phyloP scores from a whole-genome alignment of 805 yeast genomes.

The Trichomonascus vanleenenianus region DNA sequence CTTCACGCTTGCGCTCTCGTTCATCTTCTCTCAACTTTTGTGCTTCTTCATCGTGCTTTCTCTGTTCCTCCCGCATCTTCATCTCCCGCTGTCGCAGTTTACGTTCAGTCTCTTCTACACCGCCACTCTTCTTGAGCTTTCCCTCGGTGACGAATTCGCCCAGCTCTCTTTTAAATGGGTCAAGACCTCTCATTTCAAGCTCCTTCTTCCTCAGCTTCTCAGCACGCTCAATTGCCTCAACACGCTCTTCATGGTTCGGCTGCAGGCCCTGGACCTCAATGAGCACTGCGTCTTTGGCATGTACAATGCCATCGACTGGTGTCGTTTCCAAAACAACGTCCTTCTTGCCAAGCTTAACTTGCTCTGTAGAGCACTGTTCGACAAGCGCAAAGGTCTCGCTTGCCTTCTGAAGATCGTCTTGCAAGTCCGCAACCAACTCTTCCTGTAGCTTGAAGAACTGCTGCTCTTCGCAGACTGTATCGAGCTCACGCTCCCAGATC shows the following conservation, averaged over 20 bases:
- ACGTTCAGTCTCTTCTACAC: constrained; percentile 79
- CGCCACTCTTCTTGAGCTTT: constrained; percentile 75
- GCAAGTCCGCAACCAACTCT: constrained; percentile 69
- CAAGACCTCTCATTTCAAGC: constrained; percentile 42
- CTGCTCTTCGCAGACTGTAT: constrained; percentile 87
- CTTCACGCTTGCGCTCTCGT: constrained; percentile 12
- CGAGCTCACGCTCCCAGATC: constrained; percentile 87
- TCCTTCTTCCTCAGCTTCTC: constrained; percentile 74
- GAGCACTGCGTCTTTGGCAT: constrained; percentile 57
- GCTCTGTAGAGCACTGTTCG: constrained; percentile 72
- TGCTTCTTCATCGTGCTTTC: constrained; percentile 23
- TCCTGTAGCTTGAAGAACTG: constrained; percentile 87
- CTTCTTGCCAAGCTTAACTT: constrained; percentile 45
- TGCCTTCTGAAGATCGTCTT: constrained; percentile 74
- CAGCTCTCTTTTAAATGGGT: constrained; percentile 76
- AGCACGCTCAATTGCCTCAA: constrained; percentile 84
- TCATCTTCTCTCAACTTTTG: constrained; percentile 9
- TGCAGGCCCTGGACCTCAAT: constrained; percentile 67
- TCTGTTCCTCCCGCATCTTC: constrained; percentile 48
- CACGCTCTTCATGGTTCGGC: constrained; percentile 78
- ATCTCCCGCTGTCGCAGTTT: constrained; percentile 58
- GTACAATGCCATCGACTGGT: constrained; percentile 24
- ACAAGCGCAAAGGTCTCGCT: constrained; percentile 75
- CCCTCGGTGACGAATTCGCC: constrained; percentile 76
- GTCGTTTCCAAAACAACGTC: constrained; percentile 21